Conservation (phyloP, 345 rosid species). For the Eucalyptus urophylla region DNA sequence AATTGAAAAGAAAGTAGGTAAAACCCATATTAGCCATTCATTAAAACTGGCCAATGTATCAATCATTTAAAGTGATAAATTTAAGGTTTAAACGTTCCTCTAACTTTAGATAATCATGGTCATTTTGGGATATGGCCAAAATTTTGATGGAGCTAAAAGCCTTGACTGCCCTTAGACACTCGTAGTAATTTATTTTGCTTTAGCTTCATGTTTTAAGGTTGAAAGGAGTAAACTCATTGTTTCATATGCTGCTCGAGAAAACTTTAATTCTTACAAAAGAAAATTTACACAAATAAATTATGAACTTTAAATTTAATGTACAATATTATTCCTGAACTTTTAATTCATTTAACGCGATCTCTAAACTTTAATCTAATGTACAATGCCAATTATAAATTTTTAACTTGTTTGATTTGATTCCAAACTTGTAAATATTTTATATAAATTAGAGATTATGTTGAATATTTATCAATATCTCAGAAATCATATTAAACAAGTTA, state of each 20-base stretch:
- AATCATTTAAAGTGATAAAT: background rate
- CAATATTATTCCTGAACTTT: too few species aligned
- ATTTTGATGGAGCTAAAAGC: background rate
- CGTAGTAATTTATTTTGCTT: too few species aligned
- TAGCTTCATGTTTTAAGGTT: background rate
- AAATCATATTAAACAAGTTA: too few species aligned
- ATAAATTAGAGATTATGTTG: too few species aligned
- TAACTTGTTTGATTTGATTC: too few species aligned
- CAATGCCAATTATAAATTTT: rapidly evolving
- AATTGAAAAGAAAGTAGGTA: background rate
- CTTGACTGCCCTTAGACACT: background rate
- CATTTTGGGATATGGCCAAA: background rate
- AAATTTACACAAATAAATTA: too few species aligned
- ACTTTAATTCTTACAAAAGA: background rate
- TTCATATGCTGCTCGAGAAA: background rate
- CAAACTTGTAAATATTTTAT: rapidly evolving
- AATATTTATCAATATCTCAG: rapidly evolving
- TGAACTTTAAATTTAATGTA: too few species aligned
- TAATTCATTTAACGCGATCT: too few species aligned
- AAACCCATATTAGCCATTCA: background rate
- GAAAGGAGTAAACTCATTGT: background rate
- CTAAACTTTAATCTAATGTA: too few species aligned
- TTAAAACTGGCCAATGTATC: background rate
- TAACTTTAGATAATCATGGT: background rate
- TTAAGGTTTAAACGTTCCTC: too few species aligned